Evolutionary conservation across 768 basidiomycete genomes (phyloP).

Genomic region (Phylloporus sp.): DNA sequence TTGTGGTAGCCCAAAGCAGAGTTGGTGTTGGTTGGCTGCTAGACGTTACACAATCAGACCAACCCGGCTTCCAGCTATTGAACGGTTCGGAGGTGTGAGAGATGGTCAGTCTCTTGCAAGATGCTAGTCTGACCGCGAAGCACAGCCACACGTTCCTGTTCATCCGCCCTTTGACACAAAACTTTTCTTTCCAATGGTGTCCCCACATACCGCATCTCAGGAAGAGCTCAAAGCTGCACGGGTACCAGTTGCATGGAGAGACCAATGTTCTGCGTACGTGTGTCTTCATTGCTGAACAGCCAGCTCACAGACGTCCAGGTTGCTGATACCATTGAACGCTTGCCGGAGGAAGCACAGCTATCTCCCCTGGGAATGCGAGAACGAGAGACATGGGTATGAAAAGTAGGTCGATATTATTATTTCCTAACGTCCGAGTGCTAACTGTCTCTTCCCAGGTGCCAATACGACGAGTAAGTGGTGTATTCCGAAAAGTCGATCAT

Average conservation of each 20-base stretch:
- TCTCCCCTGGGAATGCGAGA: slow-evolving; percentile 91
- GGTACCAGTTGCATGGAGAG: slow-evolving; percentile 82
- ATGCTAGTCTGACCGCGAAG: neutral
- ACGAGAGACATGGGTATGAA: slow-evolving; percentile 83
- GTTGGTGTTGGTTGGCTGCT: no score
- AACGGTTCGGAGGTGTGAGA: no score
- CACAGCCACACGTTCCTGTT: slow-evolving; percentile 20
- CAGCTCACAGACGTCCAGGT: slow-evolving; percentile 38
- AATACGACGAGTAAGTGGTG: slow-evolving; percentile 84
- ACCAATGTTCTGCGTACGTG: slow-evolving; percentile 87
- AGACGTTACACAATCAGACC: no score
- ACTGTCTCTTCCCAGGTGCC: slow-evolving; percentile 55
- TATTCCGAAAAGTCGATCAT: neutral
- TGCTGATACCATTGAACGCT: slow-evolving; percentile 82
- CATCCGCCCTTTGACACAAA: neutral
- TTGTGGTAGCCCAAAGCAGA: no score
- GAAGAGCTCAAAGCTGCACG: slow-evolving; percentile 69
- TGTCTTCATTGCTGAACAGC: neutral
- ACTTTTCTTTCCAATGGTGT: slow-evolving; percentile 47
- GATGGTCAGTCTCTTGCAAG: no score
- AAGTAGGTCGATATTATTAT: slow-evolving; percentile 47
- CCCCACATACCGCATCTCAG: slow-evolving; percentile 78
- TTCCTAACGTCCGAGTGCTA: slow-evolving; percentile 1
- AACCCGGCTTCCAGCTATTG: no score
- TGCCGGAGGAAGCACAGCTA: slow-evolving; percentile 78